Percentiles rank a stretch among this genome's conserved stretches.
Evolutionary conservation across 2,329 filamentous ascomycete species (phyloP).

Genomic region (Scedosporium minutisporum): DNA sequence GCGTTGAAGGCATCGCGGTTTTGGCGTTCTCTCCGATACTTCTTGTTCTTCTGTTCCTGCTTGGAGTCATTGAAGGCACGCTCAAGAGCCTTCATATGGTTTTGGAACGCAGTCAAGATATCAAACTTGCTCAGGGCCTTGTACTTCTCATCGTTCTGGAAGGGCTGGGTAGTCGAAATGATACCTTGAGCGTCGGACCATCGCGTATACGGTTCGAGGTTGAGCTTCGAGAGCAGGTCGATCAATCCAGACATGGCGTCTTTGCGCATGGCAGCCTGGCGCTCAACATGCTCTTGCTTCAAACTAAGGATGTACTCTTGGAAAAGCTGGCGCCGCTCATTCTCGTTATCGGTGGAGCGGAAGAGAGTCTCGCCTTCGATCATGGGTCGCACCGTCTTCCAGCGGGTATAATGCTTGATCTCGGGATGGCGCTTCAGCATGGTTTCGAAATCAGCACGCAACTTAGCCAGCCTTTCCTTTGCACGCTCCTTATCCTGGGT

Average conservation of each 20-base stretch:
- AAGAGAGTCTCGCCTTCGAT: constrained; percentile 95
- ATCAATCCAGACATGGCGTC: constrained; percentile 77
- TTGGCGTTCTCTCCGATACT: constrained; percentile 73
- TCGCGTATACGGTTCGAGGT: constrained; percentile 85
- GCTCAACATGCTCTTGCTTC: constrained; percentile 69
- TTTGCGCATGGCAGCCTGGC: constrained; percentile 62
- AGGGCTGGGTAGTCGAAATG: constrained; percentile 67
- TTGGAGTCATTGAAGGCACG: constrained; percentile 82
- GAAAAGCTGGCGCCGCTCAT: constrained; percentile 80
- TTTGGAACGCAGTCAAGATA: constrained; percentile 85
- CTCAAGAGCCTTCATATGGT: constrained; percentile 87
- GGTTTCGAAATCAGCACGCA: constrained; percentile 85
- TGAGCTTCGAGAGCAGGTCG: constrained; percentile 65
- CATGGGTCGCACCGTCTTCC: constrained; percentile 90
- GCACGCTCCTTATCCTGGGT: constrained; percentile 89
- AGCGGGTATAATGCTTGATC: constrained; percentile 92
- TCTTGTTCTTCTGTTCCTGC: constrained; percentile 77
- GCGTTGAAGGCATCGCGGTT: constrained; percentile 71
- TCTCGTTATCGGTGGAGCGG: constrained; percentile 78
- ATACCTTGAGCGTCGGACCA: constrained; percentile 85
- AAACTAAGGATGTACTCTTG: constrained; percentile 85
- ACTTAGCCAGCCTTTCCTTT: constrained; percentile 83
- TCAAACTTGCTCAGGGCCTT: constrained; percentile 78
- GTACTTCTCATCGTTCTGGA: constrained; percentile 77
- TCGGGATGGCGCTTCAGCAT: constrained; percentile 96